Base-by-base conservation (phyloP, 1,284 basidiomycete genomes). In the Sanguinoderma infundibulare region DNA sequence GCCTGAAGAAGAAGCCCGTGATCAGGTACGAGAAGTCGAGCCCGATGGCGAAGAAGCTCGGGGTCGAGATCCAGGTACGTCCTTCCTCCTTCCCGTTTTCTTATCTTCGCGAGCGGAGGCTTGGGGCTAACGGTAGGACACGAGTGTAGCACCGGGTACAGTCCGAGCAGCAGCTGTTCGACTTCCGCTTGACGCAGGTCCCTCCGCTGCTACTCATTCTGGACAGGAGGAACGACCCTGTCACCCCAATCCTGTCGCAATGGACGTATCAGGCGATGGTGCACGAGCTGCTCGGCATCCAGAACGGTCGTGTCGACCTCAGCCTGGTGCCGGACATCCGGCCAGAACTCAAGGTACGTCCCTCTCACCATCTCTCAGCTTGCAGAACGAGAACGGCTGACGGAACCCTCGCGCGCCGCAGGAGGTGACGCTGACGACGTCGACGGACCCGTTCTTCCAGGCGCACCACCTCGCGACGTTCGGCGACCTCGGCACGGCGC, bases 181-280 rank as follows among this genome's bases (percentile, higher is more conserved):
- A 94, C 72, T 94, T 93, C 73, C 81, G 91, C 47, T 77, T 85
- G 54, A 91, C 90, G 3, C 90, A 92, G 76, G 84, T 90, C 9
- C 83, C 90, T 1, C 91, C 92, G 10, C 71, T 93, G 42, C 77
- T 94, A 20, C 81, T 94, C 53, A 91, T 93, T 66, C 81, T 94
- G 59, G 98, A 99, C 78, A 86, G 98, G 59, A 82, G 97, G 64
- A 98, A 98, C 76, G 98, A 99, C 73, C 98, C 98, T 2, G 95
- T 99, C 15, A 99, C 98, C 0, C 98, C 98, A 3, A 78, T 99
- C n/a, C 82, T 99, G 30, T 94, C 94, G 1, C 98, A 98, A 75
- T 99, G 98, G 98, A 99, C 98, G 14, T 99, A 99, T 77, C 97
- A 99, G 75, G 98, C 98, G 1, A 98, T 99, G 97, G 97, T 98